Base-by-base conservation (phyloP, 352 stramenopile genomes). In the Phytopythium helicoides region DNA sequence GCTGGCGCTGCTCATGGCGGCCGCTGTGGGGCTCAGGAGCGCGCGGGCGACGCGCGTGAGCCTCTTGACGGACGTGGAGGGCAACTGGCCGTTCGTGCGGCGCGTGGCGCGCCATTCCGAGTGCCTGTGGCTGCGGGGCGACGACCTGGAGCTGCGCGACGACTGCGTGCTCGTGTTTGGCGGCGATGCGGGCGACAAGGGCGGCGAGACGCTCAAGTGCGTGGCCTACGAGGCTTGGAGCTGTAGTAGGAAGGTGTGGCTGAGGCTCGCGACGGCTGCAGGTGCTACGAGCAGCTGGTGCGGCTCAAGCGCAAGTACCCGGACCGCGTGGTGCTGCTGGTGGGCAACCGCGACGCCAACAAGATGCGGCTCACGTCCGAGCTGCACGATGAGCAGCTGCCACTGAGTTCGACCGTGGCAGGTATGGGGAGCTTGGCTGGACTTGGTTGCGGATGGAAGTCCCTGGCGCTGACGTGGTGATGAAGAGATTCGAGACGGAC, bases 331-430 rank as follows among this genome's bases (percentile, higher is more conserved):
- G 81, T 95, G 65, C 68, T 98, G 41, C 79, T 98, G 41, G 92
- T 95, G 36, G 92, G 92, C 12, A 98, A 98, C 58, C 87, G 92
- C 46, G 92, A 98, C 68, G 77, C 97, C 46, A 97, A 97, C 72
- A 98, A 98, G 63, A 86, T 98, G 54, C 66, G 89, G 25, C 73
- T 96, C 25, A 90, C 81, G 10, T 86, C 79, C 1, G 90, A 97
- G 59, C 57, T 96, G 6, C 69, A 73, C 21, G 70, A 95, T 28
- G 63, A 52, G 4, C 84, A 96, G 51, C 77, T 95, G 75, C 47
- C 79, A 46, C 56, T 92, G 8, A 18, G 39, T 0, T 71, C 68
- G 3, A 91, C 92, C 81, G 66, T 74, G 9, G 70, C 59, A 68
- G 70, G 81, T 88, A 46, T 18, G 58, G 9, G 28, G 22, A 37